A percentile compares a stretch with the other conserved stretches of the same genome.
phyloP scores from a whole-genome alignment of 208 protist genomes.

The Borovskyia barvae region DNA sequence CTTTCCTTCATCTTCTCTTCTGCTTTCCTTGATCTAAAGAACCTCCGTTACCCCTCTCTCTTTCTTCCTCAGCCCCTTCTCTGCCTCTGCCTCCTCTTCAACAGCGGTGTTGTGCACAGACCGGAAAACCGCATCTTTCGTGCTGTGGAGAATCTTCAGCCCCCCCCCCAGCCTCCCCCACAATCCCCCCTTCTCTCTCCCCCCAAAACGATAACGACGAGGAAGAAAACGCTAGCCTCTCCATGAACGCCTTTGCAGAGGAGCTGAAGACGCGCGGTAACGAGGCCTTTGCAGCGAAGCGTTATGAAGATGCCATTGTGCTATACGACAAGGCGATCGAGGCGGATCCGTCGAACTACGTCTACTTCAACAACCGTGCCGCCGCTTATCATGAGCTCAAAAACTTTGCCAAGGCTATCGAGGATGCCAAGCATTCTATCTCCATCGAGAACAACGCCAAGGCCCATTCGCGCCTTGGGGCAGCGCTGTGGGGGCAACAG shows the following conservation, averaged over 20 bases:
- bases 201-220: no score
- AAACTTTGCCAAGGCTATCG: slow-evolving; percentile 71
- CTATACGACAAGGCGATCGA: slow-evolving; percentile 80
- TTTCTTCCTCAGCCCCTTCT: background rate
- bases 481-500: slow-evolving; percentile 56
- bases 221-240: background rate
- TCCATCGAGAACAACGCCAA: slow-evolving; percentile 61
- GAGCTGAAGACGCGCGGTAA: slow-evolving; percentile 82
- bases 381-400: slow-evolving; percentile 73
- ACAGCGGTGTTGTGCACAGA: no score
- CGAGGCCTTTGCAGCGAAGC: slow-evolving; percentile 66
- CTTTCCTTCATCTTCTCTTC: background rate
- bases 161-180: background rate
- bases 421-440: slow-evolving; percentile 58
- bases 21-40: no score
- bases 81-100: background rate
- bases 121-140: no score
- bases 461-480: slow-evolving; percentile 56
- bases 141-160: background rate
- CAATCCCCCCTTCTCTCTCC: background rate
- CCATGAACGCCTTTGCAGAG: slow-evolving; percentile 31
- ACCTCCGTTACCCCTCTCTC: no score
- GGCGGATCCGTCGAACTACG: slow-evolving; percentile 64
- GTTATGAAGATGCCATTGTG: slow-evolving; percentile 71
- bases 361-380: slow-evolving; percentile 89